Evolutionary conservation across 768 basidiomycete genomes (phyloP), one percentile per base, ranked within the genome.

Genomic region (Suillus placidus): DNA sequence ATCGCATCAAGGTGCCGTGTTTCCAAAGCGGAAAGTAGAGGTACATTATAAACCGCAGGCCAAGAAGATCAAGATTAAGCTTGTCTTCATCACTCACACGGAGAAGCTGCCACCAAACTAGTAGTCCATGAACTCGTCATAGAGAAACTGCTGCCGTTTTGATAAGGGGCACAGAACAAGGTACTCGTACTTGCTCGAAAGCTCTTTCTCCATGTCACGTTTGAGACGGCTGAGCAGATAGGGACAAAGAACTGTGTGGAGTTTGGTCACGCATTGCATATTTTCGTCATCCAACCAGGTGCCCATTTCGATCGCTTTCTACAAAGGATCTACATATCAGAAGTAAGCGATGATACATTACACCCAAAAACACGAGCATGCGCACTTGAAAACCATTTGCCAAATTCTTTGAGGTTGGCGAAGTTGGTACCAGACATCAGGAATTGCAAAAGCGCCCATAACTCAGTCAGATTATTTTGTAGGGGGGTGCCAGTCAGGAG

Each of bases 171-270:
- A 96, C 45, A 96, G 83, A 23, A 95, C 87, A 57, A 96, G 85
- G 74, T 97, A 95, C 67, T 97, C 95, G 72, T 86, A 93, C 73
- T 97, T 97, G 79, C 90, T 94, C 0, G 97, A 97, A 5, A 99
- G 82, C 69, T 95, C 92, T 76, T 93, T 94, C 79, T 98, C 95
- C 16, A 99, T 97, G 72, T 99, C 96, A n/a, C 92, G 88, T 76
- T 99, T 99, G 65, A 99, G 84, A n/a, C 97, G 88, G 16, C 97
- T 90, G 14, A 99, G 88, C 23, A 99, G 86, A 79, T 97, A 99
- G 0, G 97, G 97, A 38, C 95, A 90, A n/a, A 99, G 81, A 57
- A 99, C 96, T 0, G 88, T 90, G 72, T 97, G 95, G n/a, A 97
- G 83, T 71, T 95, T 95, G 35, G 88, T 80, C 9, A 97, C 88